Conservation (phyloP, 2,329 filamentous ascomycete species). For the Fusarium aywerte region DNA sequence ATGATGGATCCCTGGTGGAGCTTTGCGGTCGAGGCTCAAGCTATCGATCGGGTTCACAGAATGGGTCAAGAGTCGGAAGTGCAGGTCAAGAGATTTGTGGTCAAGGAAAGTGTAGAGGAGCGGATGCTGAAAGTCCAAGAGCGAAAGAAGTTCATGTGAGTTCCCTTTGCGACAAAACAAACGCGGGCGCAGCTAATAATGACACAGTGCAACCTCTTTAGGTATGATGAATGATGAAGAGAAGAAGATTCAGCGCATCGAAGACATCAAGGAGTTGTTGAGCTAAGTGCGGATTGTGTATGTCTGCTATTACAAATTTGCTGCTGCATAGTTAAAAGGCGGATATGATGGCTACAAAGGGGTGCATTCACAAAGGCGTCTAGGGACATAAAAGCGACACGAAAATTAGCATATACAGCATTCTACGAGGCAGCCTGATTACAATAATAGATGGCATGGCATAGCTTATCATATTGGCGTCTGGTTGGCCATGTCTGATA, state of each 20-base stretch:
- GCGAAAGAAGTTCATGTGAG: conserved; percentile 93
- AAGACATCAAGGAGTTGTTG: conserved; percentile 92
- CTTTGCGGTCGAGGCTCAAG: conserved; percentile 95
- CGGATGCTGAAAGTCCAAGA: conserved; percentile 95
- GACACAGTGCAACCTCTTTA: conserved; percentile 82
- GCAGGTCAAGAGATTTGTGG: conserved; percentile 86
- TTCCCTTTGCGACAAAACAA: conserved; percentile 43
- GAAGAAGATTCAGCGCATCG: conserved; percentile 87
- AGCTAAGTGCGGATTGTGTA: conserved; percentile 57
- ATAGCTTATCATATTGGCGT: conserved; percentile 15
- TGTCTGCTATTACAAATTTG: neutral
- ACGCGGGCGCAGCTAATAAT: conserved; percentile 26
- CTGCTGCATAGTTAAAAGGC: conserved; percentile 1
- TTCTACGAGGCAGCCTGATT: conserved; percentile 12
- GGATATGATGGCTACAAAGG: neutral
- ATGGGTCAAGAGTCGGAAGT: conserved; percentile 95
- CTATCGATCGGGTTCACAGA: conserved; percentile 95
- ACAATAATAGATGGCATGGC: conserved; percentile 12
- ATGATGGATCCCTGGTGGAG: conserved; percentile 99
- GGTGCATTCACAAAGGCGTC: conserved; percentile 34
- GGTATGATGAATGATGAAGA: conserved; percentile 97
- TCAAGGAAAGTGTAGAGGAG: conserved; percentile 91
- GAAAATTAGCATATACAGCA: conserved; percentile 13
- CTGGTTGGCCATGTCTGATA: conserved; percentile 13
- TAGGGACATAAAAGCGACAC: conserved; percentile 18